A percentile compares a stretch with the other conserved stretches of the same genome.
Evolutionary conservation across 2,329 filamentous ascomycete species (phyloP).

Genomic region (Periconia sp.): DNA sequence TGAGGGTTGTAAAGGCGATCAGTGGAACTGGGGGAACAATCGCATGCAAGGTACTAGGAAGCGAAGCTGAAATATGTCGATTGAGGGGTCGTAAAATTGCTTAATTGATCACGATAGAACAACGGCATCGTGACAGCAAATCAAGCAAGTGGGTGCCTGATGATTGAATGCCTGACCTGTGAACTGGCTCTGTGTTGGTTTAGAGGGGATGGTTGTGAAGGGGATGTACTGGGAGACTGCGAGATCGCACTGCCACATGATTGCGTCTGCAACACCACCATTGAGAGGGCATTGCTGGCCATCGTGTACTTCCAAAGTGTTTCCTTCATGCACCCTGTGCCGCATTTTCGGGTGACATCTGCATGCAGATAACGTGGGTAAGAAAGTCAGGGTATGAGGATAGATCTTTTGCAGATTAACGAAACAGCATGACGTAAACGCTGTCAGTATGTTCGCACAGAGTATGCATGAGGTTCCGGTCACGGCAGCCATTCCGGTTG

Average conservation of each 20-base stretch:
- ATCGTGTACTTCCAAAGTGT: background rate
- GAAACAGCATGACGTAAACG: background rate
- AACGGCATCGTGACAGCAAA: background rate
- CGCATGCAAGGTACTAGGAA: background rate
- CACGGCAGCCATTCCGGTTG: background rate
- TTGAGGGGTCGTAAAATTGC: background rate
- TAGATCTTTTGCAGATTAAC: background rate
- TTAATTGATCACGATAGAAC: background rate
- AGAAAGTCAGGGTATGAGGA: background rate
- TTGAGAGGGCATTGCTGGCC: background rate
- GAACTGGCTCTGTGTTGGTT: background rate
- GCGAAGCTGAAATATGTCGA: background rate
- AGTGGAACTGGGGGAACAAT: background rate
- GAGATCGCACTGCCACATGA: background rate
- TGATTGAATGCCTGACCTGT: background rate
- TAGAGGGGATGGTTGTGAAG: background rate
- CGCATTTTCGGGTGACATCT: background rate
- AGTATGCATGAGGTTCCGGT: background rate
- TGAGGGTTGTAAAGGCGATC: background rate
- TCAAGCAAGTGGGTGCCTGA: background rate
- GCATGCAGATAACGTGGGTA: background rate
- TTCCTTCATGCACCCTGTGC: background rate
- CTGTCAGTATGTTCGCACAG: background rate
- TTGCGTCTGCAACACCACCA: background rate
- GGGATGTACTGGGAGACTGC: background rate